A percentile compares a stretch with the other conserved stretches of the same genome.
These are phyloP conservation scores for Zhuliangozyma blackwelliae DNA, from an alignment of 1,139 yeast species.

Conservation along the genomic window DNA sequence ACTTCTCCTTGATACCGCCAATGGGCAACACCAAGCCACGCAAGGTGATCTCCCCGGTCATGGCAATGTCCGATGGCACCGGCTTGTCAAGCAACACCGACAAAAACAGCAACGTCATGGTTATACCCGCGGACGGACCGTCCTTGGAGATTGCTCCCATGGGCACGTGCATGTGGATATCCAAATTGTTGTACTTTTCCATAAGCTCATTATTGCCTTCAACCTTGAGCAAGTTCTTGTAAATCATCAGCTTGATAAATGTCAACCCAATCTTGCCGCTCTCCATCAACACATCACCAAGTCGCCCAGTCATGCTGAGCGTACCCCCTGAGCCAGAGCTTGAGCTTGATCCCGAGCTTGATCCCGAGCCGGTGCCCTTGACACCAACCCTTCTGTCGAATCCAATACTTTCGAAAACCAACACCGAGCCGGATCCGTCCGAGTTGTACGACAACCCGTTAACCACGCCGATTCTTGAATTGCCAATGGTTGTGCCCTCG, in stretches of 20 bases:
- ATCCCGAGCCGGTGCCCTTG: conserved; percentile 4
- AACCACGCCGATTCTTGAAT: conserved; percentile 64
- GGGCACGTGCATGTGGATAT: conserved; percentile 83
- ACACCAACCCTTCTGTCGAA: conserved; percentile 41
- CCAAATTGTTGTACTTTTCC: conserved; percentile 48
- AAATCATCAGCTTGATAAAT: conserved; percentile 60
- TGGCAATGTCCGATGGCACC: conserved; percentile 68
- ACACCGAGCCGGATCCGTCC: conserved; percentile 81
- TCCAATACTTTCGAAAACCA: conserved; percentile 76
- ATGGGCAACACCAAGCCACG: conserved; percentile 84
- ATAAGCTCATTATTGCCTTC: conserved; percentile 23
- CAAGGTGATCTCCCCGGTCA: conserved; percentile 92
- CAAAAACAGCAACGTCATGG: conserved; percentile 78
- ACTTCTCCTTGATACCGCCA: conserved; percentile 84
- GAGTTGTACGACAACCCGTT: conserved; percentile 87
- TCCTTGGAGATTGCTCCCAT: conserved; percentile 86
- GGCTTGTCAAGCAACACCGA: conserved; percentile 67
- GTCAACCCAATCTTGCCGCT: conserved; percentile 77
- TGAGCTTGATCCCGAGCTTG: conserved; percentile 19
- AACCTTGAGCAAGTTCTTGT: conserved; percentile 29
- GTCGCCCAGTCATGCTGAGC: conserved; percentile 73
- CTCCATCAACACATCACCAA: conserved; percentile 81
- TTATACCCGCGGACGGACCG: conserved; percentile 92
- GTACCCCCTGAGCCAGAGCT: conserved; percentile 22
- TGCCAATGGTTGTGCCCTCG: conserved; percentile 22